phyloP scores from a whole-genome alignment of 495 filamentous ascomycete species.

The Paragyromitra xinjiangensis region DNA sequence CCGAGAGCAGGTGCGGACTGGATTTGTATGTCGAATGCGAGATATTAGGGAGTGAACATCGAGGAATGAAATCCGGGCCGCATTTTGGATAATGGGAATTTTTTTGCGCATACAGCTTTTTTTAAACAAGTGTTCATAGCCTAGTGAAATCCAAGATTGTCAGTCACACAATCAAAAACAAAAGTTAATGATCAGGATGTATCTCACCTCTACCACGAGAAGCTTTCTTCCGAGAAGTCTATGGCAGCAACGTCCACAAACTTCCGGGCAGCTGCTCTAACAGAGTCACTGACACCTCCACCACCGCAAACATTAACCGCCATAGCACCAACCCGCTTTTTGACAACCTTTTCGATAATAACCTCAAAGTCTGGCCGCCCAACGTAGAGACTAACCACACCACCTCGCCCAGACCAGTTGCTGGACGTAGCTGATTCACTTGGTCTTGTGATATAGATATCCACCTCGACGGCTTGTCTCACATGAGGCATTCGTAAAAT shows the following conservation, averaged over 20 bases:
- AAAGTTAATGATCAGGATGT: conserved; percentile 29
- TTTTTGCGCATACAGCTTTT: conserved; percentile 1
- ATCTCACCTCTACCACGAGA: conserved; percentile 74
- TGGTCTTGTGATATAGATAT: conserved; percentile 88
- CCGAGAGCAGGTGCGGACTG: background rate
- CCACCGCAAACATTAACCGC: conserved; percentile 90
- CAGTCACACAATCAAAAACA: conserved; percentile 12
- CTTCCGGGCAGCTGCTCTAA: conserved; percentile 74
- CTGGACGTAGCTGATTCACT: conserved; percentile 64
- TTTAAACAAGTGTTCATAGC: conserved; percentile 6
- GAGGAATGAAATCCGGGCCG: conserved; percentile 7
- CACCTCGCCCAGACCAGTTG: conserved; percentile 66
- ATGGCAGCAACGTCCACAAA: conserved; percentile 71
- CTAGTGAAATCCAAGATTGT: conserved; percentile 6
- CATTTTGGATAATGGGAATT: background rate
- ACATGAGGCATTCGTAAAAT: conserved; percentile 81
- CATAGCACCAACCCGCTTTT: conserved; percentile 83
- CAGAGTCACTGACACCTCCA: conserved; percentile 82
- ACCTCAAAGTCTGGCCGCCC: conserved; percentile 83
- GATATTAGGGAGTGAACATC: conserved; percentile 6
- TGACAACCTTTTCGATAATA: conserved; percentile 73
- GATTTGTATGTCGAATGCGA: background rate
- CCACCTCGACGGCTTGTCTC: conserved; percentile 78
- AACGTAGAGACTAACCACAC: conserved; percentile 83
- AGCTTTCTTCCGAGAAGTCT: conserved; percentile 87